These are phyloP conservation scores for Ustanciosporium gigantosporum DNA, from an alignment of 1,284 basidiomycete species.

Conservation along the genomic window DNA sequence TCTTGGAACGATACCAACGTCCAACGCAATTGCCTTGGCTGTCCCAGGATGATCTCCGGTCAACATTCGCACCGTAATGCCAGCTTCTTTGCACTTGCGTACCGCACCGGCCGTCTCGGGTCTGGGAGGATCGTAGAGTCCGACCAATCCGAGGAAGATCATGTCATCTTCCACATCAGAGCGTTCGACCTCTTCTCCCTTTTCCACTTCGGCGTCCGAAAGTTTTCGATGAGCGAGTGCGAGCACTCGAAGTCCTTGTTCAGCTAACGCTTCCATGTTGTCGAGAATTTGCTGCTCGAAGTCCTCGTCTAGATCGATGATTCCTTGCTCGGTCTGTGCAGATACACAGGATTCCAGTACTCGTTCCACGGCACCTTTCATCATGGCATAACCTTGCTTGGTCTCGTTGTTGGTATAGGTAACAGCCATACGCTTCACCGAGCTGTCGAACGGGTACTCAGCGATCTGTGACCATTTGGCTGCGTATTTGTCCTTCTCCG, in stretches of 20 bases:
- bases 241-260: conserved; percentile 55
- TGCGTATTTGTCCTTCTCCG: conserved; percentile 20
- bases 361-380: conserved; percentile 60
- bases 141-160: conserved; percentile 69
- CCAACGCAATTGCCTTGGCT: conserved; percentile 63
- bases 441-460: conserved; percentile 61
- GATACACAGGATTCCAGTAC: conserved; percentile 51
- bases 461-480: conserved; percentile 63
- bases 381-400: conserved; percentile 48
- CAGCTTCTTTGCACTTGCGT: conserved; percentile 68
- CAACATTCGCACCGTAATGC: conserved; percentile 72
- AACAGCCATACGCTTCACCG: conserved; percentile 61
- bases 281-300: conserved; percentile 38
- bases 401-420: conserved; percentile 61
- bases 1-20: conserved; percentile 66
- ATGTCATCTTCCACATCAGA: conserved; percentile 68
- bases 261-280: conserved; percentile 56
- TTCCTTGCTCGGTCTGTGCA: conserved; percentile 54
- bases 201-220: conserved; percentile 30
- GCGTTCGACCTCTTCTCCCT: conserved; percentile 43
- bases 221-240: conserved; percentile 52
- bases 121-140: conserved; percentile 73
- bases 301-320: conserved; percentile 49
- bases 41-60: conserved; percentile 64
- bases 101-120: conserved; percentile 71